Evolutionary conservation across 306 rosid species (phyloP).

Genomic region (Glycine soja): DNA sequence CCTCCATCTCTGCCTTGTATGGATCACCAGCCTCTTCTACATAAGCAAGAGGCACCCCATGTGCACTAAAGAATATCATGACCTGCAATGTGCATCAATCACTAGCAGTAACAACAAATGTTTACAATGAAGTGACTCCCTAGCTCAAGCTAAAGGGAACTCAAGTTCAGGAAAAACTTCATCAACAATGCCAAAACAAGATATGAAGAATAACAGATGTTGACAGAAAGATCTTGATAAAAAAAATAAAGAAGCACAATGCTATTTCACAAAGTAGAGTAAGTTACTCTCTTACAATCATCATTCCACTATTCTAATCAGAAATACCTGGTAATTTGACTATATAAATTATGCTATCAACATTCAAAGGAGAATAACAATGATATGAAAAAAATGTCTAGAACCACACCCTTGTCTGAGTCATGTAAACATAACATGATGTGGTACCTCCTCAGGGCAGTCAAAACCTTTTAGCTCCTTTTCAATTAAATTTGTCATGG

Average conservation of each 20-base stretch:
- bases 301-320: conserved; percentile 22
- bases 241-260: conserved; percentile 4
- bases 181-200: conserved; percentile 3
- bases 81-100: conserved; percentile 57
- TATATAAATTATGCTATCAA: conserved; percentile 29
- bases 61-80: conserved; percentile 88
- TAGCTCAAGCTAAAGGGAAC: conserved; percentile 6
- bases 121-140: conserved; percentile 19
- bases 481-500: conserved; percentile 89
- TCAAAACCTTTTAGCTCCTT: conserved; percentile 69
- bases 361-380: conserved; percentile 33
- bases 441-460: conserved; percentile 62
- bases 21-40: conserved; percentile 97
- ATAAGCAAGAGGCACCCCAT: conserved; percentile 91
- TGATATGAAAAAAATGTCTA: conserved; percentile 23
- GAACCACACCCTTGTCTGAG: background rate
- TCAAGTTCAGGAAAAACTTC: conserved; percentile 25
- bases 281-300: background rate
- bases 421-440: no score
- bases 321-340: conserved; percentile 16
- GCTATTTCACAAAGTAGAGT: conserved; percentile 26
- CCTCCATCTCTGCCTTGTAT: conserved; percentile 95
- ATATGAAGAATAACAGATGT: background rate
- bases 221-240: conserved; percentile 8
- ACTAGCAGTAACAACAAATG: conserved; percentile 32